phyloP scores from a whole-genome alignment of 1,284 basidiomycete genomes.

The Polyporus tsugae region DNA sequence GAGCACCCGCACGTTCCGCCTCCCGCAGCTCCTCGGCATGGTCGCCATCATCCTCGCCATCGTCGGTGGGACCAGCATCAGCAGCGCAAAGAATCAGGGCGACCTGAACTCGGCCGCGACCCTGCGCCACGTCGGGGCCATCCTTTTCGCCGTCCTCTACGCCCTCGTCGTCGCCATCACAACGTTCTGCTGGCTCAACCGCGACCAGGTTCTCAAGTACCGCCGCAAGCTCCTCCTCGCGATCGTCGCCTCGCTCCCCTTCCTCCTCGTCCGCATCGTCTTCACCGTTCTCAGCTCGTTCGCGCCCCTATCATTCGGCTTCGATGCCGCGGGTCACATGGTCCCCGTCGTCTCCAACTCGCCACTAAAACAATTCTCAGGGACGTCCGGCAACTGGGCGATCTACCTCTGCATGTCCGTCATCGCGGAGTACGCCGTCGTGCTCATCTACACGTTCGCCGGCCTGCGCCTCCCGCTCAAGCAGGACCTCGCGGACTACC shows the following conservation, averaged over 20 bases:
- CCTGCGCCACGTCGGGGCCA: conserved; percentile 57
- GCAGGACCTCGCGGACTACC: conserved; percentile 36
- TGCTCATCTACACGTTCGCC: conserved; percentile 56
- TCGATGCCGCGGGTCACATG: conserved; percentile 21
- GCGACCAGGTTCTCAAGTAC: conserved; percentile 55
- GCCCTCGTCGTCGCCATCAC: conserved; percentile 53
- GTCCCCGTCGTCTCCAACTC: conserved; percentile 7
- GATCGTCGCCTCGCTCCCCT: conserved; percentile 60
- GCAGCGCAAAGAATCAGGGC: conserved; percentile 20
- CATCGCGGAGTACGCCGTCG: conserved; percentile 62
- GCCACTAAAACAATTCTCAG: conserved; percentile 48
- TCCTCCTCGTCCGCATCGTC: conserved; percentile 63
- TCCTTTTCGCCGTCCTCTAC: conserved; percentile 59
- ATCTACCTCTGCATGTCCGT: conserved; percentile 63
- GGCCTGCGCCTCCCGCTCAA: conserved; percentile 44
- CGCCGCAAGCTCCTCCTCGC: conserved; percentile 63
- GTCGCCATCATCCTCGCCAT: conserved; percentile 59
- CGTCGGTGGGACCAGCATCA: conserved; percentile 47
- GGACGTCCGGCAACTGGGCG: conserved; percentile 60
- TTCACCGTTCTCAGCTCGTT: conserved; percentile 62
- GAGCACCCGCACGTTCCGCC: conserved; percentile 19
- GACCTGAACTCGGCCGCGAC: conserved; percentile 35
- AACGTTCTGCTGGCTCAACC: conserved; percentile 56
- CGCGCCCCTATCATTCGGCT: conserved; percentile 28
- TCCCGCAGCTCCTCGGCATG: conserved; percentile 49